Base-by-base conservation (phyloP, 306 rosid genomes). In the Pterocarpus macrocarpus region DNA sequence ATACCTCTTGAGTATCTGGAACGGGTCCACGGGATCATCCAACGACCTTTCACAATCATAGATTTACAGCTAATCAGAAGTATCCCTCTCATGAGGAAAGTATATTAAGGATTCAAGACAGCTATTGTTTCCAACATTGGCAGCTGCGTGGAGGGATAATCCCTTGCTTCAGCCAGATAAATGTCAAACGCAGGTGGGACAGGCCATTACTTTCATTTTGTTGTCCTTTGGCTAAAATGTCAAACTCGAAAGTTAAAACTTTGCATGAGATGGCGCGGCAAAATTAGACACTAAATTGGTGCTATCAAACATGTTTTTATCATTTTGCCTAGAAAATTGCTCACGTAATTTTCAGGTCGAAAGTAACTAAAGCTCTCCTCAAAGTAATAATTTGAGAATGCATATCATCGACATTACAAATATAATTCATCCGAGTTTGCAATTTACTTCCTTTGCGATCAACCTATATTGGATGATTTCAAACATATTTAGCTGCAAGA, bases 11-110 rank as follows among this genome's bases (percentile, higher is more conserved):
- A 52, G 77, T 64, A 72, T 44, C 33, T 15, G 45, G 38, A 83
- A 74, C 65, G 72, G 84, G 86, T 53, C 82, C 89, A 78, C 86
- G 69, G 43, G 69, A 78, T 82, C 75, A 45, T 35, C 8, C 75
- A 69, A 41, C 32, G 62, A 4, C 64, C 41, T 53, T 28, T 77
- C 81, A 38, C 64, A 35, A 22, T 65, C 55, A 53, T 13, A 69
- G 36, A 77, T 64, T 50, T 65, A 62, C 83, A 79, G 77, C 83
- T 79, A 33, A 79, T 47, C 6, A 16, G 8, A 79, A 61, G 33
- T 38, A 70, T 57, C 79, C 36, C 7, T 50, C 13, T 41, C 14
- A 30, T 39, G 4, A 28, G 70, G 74, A 47, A 75, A 2, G 69
- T 38, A 59, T 50, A 45, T 50, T 47, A 65, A 70, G 74, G 70